A percentile compares a stretch with the other conserved stretches of the same genome.
phyloP scores from a whole-genome alignment of 345 rosid genomes.

The Hypericum perforatum region DNA sequence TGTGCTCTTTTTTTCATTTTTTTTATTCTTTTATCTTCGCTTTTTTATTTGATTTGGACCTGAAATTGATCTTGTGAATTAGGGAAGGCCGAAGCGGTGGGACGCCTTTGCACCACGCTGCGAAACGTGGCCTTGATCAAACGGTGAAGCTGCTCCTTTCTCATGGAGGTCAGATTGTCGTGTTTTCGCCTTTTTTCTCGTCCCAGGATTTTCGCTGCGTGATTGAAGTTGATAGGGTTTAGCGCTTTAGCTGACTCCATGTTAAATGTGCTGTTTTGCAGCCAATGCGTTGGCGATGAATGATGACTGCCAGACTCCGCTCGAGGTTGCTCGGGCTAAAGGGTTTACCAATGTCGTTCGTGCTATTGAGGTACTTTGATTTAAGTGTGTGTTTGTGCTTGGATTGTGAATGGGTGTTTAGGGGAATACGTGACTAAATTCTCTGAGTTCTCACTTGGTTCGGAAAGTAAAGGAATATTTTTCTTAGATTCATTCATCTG shows the following conservation, averaged over 20 bases:
- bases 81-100: constrained; percentile 69
- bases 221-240: background rate
- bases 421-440: too few relatives aligned
- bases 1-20: background rate
- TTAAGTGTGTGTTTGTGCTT: background rate
- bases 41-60: too few relatives aligned
- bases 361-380: constrained; percentile 58
- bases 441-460: too few relatives aligned
- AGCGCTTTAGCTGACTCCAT: background rate
- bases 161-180: constrained; percentile 46
- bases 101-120: constrained; percentile 96
- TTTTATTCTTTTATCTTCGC: background rate
- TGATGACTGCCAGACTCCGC: constrained; percentile 86
- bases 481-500: too few relatives aligned
- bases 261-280: constrained; percentile 20
- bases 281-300: constrained; percentile 75
- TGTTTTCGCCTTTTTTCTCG: background rate
- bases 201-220: background rate
- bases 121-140: constrained; percentile 74
- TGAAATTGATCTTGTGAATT: background rate
- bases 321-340: constrained; percentile 84
- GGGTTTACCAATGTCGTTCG: constrained; percentile 66
- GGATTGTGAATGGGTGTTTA: too few relatives aligned
- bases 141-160: constrained; percentile 74
- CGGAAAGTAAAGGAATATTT: too few relatives aligned